Base-by-base conservation (phyloP, 305 asterid genomes). In the Coffea humblotiana region DNA sequence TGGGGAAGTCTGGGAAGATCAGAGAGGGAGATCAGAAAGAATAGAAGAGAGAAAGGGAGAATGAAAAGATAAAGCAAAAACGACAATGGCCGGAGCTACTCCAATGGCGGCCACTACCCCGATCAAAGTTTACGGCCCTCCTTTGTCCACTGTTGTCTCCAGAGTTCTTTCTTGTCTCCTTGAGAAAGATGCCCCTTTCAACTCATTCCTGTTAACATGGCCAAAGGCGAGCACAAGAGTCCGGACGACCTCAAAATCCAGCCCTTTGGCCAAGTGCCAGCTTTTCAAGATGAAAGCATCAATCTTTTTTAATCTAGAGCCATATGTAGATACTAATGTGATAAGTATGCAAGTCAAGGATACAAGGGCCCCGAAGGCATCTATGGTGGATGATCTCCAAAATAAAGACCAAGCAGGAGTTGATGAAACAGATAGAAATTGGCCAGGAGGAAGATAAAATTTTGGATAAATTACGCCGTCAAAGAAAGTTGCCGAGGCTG, bases 191-290 rank as follows among this genome's bases (percentile, higher is more conserved):
- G 98, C 66, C 86, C 84, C 0, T 92, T 90, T 83, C 91, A 91
- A 65, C 89, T 93, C 88, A 76, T 86, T 37, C 92, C 97, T 0
- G 87, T 93, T 61, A 37, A 37, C 40, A 37, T 37, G 40, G 40
- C 40, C 40, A 37, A 37, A 37, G 40, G 40, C 40, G 40, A 37
- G 40, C 98, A 94, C 86, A 91, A 89, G 81, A 90, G 81, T 80
- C 91, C 92, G 21, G 93, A 92, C 23, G 88, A 89, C 86, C 93
- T 92, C 92, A 92, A 92, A 75, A 84, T 92, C 79, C 91, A 92
- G 97, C 97, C 98, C 67, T 94, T 94, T 82, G 97, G 97, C 66
- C 96, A 91, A 92, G 97, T 94, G 40, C 97, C 97, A 6, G 96
- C 92, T 27, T 92, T 84, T 84, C 88, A 92, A 81, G 98, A 92